Conservation (phyloP, 2,329 filamentous ascomycete genomes). For the Hypoxylon sp. region DNA sequence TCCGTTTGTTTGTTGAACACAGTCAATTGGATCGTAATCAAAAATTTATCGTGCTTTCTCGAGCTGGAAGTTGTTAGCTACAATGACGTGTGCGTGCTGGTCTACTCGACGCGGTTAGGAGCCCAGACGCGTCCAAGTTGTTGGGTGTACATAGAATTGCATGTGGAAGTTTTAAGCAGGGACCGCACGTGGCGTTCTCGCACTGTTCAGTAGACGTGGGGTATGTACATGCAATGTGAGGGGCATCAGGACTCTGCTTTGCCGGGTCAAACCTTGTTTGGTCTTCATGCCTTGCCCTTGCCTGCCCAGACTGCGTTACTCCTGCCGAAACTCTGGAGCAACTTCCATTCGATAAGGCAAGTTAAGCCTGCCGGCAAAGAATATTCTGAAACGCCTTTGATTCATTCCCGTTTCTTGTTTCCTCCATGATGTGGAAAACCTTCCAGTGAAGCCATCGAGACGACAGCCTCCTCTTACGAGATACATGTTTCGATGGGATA, state of each 20-base stretch:
- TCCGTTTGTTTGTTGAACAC: not conserved
- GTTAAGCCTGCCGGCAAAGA: conserved; percentile 16
- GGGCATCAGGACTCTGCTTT: conserved; percentile 12
- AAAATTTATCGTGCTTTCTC: not conserved
- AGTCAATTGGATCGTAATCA: not conserved
- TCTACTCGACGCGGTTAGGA: conserved; percentile 27
- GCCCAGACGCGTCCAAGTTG: conserved; percentile 29
- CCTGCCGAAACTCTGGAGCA: conserved; percentile 6
- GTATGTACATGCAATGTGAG: conserved; percentile 14
- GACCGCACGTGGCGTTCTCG: conserved; percentile 33
- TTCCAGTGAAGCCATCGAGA: conserved; percentile 4
- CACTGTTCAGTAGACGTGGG: conserved; percentile 25
- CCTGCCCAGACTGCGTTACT: not conserved
- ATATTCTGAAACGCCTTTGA: conserved; percentile 37
- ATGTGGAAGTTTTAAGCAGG: conserved; percentile 21
- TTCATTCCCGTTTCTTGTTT: conserved; percentile 23
- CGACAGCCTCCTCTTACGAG: conserved; percentile 10
- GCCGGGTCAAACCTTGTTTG: conserved; percentile 20
- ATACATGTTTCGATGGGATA: not conserved
- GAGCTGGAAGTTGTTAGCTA: not conserved
- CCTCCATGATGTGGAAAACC: not conserved
- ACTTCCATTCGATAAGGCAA: conserved; percentile 4
- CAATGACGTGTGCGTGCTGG: conserved; percentile 25
- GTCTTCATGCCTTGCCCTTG: conserved; percentile 23
- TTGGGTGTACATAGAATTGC: conserved; percentile 12